Base-by-base conservation (phyloP, 2,329 filamentous ascomycete species). In the Fusarium sp. region DNA sequence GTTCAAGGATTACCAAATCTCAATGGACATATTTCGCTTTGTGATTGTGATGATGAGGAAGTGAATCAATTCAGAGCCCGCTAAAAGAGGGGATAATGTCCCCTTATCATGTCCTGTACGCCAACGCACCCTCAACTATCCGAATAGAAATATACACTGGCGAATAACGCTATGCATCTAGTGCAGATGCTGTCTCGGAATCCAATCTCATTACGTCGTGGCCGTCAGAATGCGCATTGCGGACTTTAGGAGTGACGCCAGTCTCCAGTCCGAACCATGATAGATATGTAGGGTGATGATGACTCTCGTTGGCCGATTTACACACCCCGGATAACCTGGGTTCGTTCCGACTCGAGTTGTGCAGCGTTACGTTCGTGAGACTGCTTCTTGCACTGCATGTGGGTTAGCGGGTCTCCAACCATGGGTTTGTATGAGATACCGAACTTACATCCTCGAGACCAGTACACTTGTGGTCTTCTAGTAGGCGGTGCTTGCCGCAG, bases 391-490 rank as follows among this genome's bases (percentile, higher is more conserved):
- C 95, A 98, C 90, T 92, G 79, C 35, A 30, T 62, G 22, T 59
- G 35, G 38, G 71, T 67, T 61, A 65, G 57, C 53, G 31, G 39
- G 38, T 48, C 36, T 45, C 24, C 26, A 33, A n/a, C 13, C 44
- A 39, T 30, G 11, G 26, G n/a, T 18, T 39, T 35, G 51, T 16
- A 36, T 31, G 22, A 38, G n/a, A 39, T 31, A 39, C 24, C 50
- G 20, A 42, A 81, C 91, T 86, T 86, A 92, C 91, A 85, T 97
- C 93, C 86, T 98, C 96, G 64, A 99, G 87, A 44, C 95, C 95
- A 73, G 90, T 91, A 86, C 96, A 99, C 85, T 94, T 94, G 85
- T 99, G 96, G 77, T 95, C 93, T 84, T 99, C 96, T 73, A 98
- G 85, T 85, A 98, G 89, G 63, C 96, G 90, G 85, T 99, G 96